Evolutionary conservation across 1,284 basidiomycete genomes (phyloP).

Genomic region (Trichosporon sp.): DNA sequence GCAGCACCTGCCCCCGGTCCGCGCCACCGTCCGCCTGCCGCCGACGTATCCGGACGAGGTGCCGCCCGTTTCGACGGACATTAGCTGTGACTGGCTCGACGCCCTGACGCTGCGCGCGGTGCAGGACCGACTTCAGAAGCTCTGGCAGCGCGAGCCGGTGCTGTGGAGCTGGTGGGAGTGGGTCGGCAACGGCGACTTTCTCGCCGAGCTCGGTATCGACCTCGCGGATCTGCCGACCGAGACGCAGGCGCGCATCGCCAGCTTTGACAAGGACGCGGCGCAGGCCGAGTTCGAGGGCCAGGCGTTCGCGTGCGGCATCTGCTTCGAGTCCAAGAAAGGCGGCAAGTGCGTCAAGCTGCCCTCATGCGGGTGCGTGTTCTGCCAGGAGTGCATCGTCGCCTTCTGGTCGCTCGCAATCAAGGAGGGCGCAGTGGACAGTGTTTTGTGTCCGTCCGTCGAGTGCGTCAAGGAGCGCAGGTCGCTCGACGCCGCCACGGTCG

Average conservation of each 20-base stretch:
- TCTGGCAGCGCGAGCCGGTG: conserved; percentile 18
- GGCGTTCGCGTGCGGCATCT: conserved; percentile 46
- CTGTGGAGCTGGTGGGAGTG: conserved; percentile 48
- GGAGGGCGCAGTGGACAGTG: conserved; percentile 44
- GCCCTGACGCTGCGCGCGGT: background rate
- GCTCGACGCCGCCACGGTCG: conserved; percentile 50
- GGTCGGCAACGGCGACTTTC: conserved; percentile 35
- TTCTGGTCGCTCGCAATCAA: conserved; percentile 47
- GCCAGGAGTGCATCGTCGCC: conserved; percentile 38
- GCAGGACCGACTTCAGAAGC: conserved; percentile 11
- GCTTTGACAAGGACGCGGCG: conserved; percentile 30
- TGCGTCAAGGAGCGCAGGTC: conserved; percentile 41
- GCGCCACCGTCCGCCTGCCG: conserved; percentile 26
- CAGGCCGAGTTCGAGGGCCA: conserved; percentile 38
- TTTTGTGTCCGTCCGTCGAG: conserved; percentile 42
- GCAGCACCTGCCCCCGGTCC: conserved; percentile 36
- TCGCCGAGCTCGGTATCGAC: conserved; percentile 24
- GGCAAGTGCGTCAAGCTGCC: conserved; percentile 38
- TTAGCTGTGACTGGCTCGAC: conserved; percentile 29
- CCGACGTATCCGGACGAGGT: conserved; percentile 26
- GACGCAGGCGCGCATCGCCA: conserved; percentile 36
- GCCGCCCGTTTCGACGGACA: conserved; percentile 19
- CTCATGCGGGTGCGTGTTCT: conserved; percentile 47
- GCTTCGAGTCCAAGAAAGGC: conserved; percentile 46
- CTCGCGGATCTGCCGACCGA: conserved; percentile 23